phyloP scores from a whole-genome alignment of 257 asterid species.

The Craterostigma plantagineum region DNA sequence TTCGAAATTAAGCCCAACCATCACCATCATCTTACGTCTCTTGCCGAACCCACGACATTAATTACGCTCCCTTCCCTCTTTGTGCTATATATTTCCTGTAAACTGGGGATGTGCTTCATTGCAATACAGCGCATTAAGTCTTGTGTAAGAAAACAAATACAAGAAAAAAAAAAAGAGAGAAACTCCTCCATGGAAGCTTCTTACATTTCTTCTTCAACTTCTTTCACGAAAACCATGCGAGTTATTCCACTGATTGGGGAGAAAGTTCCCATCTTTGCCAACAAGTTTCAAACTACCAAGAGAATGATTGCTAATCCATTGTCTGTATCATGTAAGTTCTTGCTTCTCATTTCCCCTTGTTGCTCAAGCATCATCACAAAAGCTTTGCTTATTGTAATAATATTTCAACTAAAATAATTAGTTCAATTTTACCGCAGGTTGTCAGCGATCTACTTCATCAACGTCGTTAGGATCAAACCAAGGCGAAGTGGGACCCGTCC shows the following conservation, averaged over 20 bases:
- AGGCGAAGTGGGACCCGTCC: slow-evolving; percentile 11
- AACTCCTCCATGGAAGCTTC: slow-evolving; percentile 17
- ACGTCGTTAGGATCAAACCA: slow-evolving; percentile 32
- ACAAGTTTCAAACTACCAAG: slow-evolving; percentile 11
- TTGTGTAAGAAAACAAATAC: too few species aligned
- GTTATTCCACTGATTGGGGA: slow-evolving; percentile 17
- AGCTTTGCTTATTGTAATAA: not conserved
- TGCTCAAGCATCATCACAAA: not conserved
- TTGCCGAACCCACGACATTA: too few species aligned
- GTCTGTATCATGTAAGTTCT: slow-evolving; percentile 35
- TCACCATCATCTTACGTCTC: too few species aligned
- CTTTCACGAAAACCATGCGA: slow-evolving; percentile 25
- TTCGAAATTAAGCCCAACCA: too few species aligned
- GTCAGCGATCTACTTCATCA: slow-evolving; percentile 21
- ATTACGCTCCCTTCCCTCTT: too few species aligned
- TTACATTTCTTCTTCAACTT: slow-evolving; percentile 40
- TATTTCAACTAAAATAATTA: not conserved
- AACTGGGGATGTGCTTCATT: too few species aligned
- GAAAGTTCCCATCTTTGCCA: slow-evolving; percentile 13
- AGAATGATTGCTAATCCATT: slow-evolving; percentile 17
- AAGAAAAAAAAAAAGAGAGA: not conserved
- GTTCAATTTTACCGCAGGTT: slow-evolving; percentile 18
- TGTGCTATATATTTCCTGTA: too few species aligned
- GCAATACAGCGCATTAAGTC: too few species aligned
- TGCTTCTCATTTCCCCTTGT: not conserved